Conservation (phyloP, 768 basidiomycete species). For the Gautieria morchelliformis region DNA sequence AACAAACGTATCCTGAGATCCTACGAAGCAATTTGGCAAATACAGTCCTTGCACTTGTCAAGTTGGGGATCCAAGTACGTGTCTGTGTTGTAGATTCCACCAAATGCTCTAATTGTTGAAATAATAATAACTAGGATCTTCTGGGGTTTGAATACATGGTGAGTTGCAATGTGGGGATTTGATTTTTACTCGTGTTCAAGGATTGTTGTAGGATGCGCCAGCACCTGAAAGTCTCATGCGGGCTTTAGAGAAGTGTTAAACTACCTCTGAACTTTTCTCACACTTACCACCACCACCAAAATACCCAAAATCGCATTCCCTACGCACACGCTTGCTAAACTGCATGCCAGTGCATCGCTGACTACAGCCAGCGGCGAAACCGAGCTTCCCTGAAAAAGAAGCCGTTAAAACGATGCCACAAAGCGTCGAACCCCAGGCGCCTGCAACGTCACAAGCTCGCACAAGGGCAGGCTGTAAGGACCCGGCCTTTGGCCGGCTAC, state of each 20-base stretch:
- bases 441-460: too few relatives aligned
- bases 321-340: too few relatives aligned
- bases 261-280: too few relatives aligned
- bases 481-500: too few relatives aligned
- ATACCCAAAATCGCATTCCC: too few relatives aligned
- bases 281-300: too few relatives aligned
- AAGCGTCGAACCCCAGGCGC: too few relatives aligned
- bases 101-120: not conserved
- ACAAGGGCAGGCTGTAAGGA: too few relatives aligned
- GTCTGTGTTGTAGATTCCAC: not conserved
- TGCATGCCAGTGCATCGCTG: too few relatives aligned
- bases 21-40: conserved; percentile 88
- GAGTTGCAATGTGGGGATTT: conserved; percentile 7
- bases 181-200: not conserved
- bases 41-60: conserved; percentile 86
- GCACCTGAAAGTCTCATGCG: conserved; percentile 97
- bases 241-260: conserved; percentile 88
- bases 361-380: too few relatives aligned
- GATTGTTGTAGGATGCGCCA: conserved; percentile 52
- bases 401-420: too few relatives aligned
- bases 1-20: conserved; percentile 97
- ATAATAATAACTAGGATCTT: conserved; percentile 47
- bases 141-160: conserved; percentile 76
- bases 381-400: too few relatives aligned
- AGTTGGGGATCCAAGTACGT: conserved; percentile 80